Base-by-base conservation (phyloP, 768 basidiomycete species). In the Dentipellis fragilis region DNA sequence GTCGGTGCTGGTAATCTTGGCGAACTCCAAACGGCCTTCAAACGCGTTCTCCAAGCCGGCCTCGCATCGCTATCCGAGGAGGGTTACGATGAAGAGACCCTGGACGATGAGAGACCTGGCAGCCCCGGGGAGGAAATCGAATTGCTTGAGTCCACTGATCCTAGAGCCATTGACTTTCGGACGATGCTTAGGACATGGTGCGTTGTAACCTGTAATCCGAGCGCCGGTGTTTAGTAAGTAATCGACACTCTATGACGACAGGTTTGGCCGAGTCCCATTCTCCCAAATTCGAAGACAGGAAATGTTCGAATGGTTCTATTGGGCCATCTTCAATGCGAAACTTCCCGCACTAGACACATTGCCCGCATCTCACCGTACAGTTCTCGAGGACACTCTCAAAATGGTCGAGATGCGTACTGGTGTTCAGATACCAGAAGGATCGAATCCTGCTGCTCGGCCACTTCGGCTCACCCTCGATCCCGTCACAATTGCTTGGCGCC, bases 201-300 rank as follows among this genome's bases (percentile, higher is more conserved):
- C 35, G 59, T 62, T 22, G n/a, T 22, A 40, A 46, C 47, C 35
- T 29, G 6, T 29, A 29, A 29, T 29, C 29, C 29, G 29, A 29
- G 6, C 29, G 42, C 11, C n/a, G n/a, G 1, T 17, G 8, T 45
- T 17, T n/a, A 2, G 10, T n/a, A 17, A 16, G 14, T n/a, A 17
- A 8, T 45, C 14, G 42, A 45, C n/a, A 12, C n/a, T n/a, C n/a
- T 17, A 40, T 6, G 36, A 17, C 23, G 49, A 64, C 48, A 87
- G 90, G 90, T 94, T 94, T 67, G 71, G 77, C 55, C 82, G 80
- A 61, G 80, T 76, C 14, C 80, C 83, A 0, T 95, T 88, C 87
- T 84, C 84, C 0, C 72, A 77, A 11, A 78, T 95, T 56, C 80
- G 74, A 46, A 74, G 72, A 16, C 71, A 78, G 39, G 80, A 91